Base-by-base conservation (phyloP, 768 basidiomycete species). In the Boletus sensibilis region DNA sequence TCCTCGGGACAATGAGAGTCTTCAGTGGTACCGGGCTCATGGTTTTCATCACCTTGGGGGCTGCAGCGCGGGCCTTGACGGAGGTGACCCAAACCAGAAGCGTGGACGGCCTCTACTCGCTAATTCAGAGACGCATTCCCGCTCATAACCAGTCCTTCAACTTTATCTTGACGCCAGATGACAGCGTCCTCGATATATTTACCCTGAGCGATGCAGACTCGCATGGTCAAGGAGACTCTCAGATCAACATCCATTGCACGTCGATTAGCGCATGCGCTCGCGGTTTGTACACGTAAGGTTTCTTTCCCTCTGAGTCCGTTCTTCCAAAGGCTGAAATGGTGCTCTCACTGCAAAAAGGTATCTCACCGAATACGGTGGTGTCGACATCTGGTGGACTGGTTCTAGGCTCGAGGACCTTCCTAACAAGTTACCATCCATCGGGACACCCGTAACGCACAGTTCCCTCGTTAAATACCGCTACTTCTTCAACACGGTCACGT, bases 361-460 rank as follows among this genome's bases (percentile, higher is more conserved):
- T 55, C 64, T 74, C 35, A 76, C 73, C 1, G 68, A 72, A 27
- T 65, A 68, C 45, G 74, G 68, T 5, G 68, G 70, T 1, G 72
- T 76, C 6, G 76, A 77, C 46, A 77, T 77, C 43, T 77, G 74
- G 72, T 77, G 75, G 76, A 76, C 76, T 2, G 74, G 76, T 6
- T 77, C 76, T 4, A 71, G 75, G 29, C 69, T 77, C 25, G 54
- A 68, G 21, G 46, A 66, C 31, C 67, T 77, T 7, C 68, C 75
- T 4, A 0, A 55, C 1, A 43, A 52, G 18, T 59, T 78, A 3
- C 76, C 76, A 0, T 27, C 59, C 20, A 52, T 77, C 14, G 70
- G 73, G 8, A 52, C 58, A 5, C 66, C 71, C 0, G 50, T 77
- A 45, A 71, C 68, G 7, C 71, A 58, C 40, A 69, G 55, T 23